phyloP scores from a whole-genome alignment of 306 rosid genomes.

The Vicia villosa region DNA sequence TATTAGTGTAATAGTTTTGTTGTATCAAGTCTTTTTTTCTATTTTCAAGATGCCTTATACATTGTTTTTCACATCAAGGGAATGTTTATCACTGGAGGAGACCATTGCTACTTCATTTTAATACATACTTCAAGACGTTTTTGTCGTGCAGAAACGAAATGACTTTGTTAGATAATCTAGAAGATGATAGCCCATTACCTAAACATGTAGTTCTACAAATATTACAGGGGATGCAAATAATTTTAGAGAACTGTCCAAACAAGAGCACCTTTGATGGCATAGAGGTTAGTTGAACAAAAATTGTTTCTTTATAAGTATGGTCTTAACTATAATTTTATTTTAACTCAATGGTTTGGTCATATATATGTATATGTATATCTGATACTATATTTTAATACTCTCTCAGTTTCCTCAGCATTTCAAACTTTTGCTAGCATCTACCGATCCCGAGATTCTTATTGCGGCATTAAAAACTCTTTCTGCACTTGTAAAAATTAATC shows the following conservation, averaged over 20 bases:
- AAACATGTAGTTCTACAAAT: constrained; percentile 89
- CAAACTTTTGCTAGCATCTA: no score
- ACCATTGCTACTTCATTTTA: constrained; percentile 90
- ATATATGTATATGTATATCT: no score
- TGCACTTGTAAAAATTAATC: constrained; percentile 90
- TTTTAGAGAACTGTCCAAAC: constrained; percentile 95
- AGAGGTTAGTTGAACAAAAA: constrained; percentile 66
- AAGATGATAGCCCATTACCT: constrained; percentile 90
- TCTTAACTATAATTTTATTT: constrained; percentile 9
- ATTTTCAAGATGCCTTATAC: constrained; percentile 29
- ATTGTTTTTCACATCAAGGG: constrained; percentile 62
- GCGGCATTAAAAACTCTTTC: constrained; percentile 92
- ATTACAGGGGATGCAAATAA: constrained; percentile 89
- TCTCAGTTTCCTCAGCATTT: no score
- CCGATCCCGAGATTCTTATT: no score
- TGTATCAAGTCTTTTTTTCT: background rate
- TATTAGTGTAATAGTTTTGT: constrained; percentile 48
- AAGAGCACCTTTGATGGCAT: no score
- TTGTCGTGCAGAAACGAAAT: constrained; percentile 87
- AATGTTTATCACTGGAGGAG: constrained; percentile 99
- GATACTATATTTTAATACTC: no score
- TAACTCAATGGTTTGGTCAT: background rate
- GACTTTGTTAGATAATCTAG: constrained; percentile 86
- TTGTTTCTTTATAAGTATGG: constrained; percentile 10
- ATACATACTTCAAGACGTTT: constrained; percentile 91